Percentiles rank a stretch among this genome's conserved stretches.
Conservation (phyloP, 139 green algal genomes). For the Micromonas commoda region DNA sequence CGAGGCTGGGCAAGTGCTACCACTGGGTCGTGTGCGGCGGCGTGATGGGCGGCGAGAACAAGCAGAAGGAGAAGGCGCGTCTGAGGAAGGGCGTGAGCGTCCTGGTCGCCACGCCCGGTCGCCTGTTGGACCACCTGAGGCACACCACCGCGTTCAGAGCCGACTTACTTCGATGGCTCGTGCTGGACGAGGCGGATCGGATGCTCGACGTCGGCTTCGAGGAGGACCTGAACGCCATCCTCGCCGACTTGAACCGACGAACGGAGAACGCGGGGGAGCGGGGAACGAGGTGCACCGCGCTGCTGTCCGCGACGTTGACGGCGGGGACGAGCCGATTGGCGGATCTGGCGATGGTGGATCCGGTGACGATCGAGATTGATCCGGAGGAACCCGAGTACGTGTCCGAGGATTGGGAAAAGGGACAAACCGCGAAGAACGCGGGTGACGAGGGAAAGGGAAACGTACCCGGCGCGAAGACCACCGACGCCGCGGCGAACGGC, state of each 20-base stretch:
- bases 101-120: conserved; percentile 58
- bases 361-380: conserved; percentile 52
- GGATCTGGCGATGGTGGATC: conserved; percentile 53
- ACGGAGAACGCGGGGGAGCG: not conserved
- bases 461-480: conserved; percentile 13
- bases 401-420: not conserved
- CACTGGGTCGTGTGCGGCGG: conserved; percentile 42
- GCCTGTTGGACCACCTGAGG: conserved; percentile 89
- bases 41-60: conserved; percentile 79
- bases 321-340: conserved; percentile 58
- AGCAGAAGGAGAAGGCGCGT: conserved; percentile 85
- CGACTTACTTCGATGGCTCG: conserved; percentile 64
- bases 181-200: conserved; percentile 82
- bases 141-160: conserved; percentile 62
- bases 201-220: conserved; percentile 92
- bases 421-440: not conserved
- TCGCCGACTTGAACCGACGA: conserved; percentile 27
- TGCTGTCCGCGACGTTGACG: conserved; percentile 87
- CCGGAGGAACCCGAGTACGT: not conserved
- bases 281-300: conserved; percentile 18
- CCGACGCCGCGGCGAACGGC: not conserved
- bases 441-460: conserved; percentile 15
- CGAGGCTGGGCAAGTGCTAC: not conserved
- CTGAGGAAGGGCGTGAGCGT: conserved; percentile 52
- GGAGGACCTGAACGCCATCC: conserved; percentile 63